Evolutionary conservation across 305 asterid genomes (phyloP).

Genomic region (Fraxinus paxiana): DNA sequence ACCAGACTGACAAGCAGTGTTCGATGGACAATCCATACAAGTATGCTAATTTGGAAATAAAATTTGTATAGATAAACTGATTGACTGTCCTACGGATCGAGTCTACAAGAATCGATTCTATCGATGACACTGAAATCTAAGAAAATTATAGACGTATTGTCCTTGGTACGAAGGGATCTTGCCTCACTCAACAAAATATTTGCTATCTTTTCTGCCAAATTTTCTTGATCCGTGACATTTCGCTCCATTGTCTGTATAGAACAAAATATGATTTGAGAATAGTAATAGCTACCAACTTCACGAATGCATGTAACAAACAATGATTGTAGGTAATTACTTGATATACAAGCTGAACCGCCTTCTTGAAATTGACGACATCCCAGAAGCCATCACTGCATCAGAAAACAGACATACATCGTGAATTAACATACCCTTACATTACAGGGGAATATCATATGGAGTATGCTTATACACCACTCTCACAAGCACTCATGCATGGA

Average conservation of each 20-base stretch:
- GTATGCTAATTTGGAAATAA: slow-evolving; percentile 17
- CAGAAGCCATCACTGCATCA: slow-evolving; percentile 81
- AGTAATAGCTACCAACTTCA: neutral
- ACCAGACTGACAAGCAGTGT: neutral
- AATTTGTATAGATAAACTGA: slow-evolving; percentile 27
- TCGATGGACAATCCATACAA: slow-evolving; percentile 13
- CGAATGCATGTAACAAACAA: neutral
- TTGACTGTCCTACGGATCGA: slow-evolving; percentile 30
- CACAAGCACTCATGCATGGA: neutral
- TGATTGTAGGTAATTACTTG: slow-evolving; percentile 44
- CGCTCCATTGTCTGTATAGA: slow-evolving; percentile 54
- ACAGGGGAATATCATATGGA: neutral
- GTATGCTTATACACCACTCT: neutral
- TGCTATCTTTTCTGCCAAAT: slow-evolving; percentile 64
- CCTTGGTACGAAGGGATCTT: slow-evolving; percentile 75
- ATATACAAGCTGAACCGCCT: slow-evolving; percentile 71
- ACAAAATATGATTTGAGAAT: neutral
- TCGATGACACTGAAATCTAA: slow-evolving; percentile 54
- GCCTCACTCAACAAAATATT: slow-evolving; percentile 74
- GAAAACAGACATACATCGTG: neutral
- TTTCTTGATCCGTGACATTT: slow-evolving; percentile 31
- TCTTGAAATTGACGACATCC: slow-evolving; percentile 80
- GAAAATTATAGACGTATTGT: slow-evolving; percentile 80
- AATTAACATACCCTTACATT: neutral
- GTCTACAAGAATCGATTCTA: slow-evolving; percentile 44